A percentile compares a stretch with the other conserved stretches of the same genome.
Evolutionary conservation across 2,329 filamentous ascomycete species (phyloP).

Genomic region (Sclerotinia glacialis): DNA sequence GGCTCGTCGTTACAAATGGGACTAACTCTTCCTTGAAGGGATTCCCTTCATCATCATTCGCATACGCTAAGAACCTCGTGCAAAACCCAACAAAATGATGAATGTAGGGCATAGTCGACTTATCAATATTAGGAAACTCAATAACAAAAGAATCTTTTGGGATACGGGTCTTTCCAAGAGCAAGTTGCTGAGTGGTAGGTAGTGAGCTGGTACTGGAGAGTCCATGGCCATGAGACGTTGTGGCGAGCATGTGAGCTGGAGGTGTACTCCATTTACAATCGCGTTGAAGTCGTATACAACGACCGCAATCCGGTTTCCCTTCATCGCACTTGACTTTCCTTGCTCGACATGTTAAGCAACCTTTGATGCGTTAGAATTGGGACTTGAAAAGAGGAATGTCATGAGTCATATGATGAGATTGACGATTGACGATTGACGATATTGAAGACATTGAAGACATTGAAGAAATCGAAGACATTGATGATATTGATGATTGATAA

Average conservation of each 20-base stretch:
- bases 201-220: constrained; percentile 8
- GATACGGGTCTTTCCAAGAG: constrained; percentile 15
- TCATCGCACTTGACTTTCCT: constrained; percentile 72
- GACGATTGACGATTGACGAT: too few relatives aligned
- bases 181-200: constrained; percentile 21
- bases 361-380: constrained; percentile 34
- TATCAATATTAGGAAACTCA: constrained; percentile 36
- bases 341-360: constrained; percentile 65
- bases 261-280: constrained; percentile 35
- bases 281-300: constrained; percentile 35
- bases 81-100: constrained; percentile 39
- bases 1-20: constrained; percentile 32
- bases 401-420: not conserved
- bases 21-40: constrained; percentile 37
- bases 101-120: constrained; percentile 35
- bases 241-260: constrained; percentile 19
- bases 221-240: constrained; percentile 19
- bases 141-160: constrained; percentile 36
- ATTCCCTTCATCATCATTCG: constrained; percentile 37
- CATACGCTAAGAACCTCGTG: constrained; percentile 35
- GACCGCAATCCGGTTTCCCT: constrained; percentile 59
- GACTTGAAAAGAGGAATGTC: not conserved
- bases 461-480: not conserved
- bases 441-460: not conserved
- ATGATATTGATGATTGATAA: not conserved